These are phyloP conservation scores for Ophiosphaerella narmari DNA, from an alignment of 2,329 filamentous ascomycete genomes.

Conservation along the genomic window DNA sequence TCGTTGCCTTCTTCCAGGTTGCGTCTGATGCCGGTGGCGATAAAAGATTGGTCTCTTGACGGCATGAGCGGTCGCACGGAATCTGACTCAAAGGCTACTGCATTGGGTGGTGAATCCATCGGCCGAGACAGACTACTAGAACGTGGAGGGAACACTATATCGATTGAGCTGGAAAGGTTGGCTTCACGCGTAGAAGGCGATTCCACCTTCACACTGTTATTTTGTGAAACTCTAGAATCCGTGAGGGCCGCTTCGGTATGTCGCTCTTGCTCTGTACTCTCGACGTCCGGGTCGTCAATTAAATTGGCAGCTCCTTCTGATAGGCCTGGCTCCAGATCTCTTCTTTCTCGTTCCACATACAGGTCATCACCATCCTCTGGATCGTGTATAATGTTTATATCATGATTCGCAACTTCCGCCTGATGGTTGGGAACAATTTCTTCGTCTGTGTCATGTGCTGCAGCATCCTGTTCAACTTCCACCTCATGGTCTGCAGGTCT, in stretches of 20 bases:
- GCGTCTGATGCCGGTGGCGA: slow-evolving; percentile 55
- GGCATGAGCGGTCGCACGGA: slow-evolving; percentile 53
- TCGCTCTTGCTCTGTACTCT: not conserved
- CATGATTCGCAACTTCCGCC: slow-evolving; percentile 7
- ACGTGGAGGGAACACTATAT: slow-evolving; percentile 7
- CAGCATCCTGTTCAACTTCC: slow-evolving; percentile 19
- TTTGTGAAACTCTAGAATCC: not conserved
- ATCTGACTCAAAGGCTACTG: slow-evolving; percentile 9
- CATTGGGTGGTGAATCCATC: slow-evolving; percentile 2
- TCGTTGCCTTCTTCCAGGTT: slow-evolving; percentile 50
- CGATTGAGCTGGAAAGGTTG: not conserved
- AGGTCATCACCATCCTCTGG: not conserved
- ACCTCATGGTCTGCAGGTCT: slow-evolving; percentile 33
- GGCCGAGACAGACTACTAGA: slow-evolving; percentile 19
- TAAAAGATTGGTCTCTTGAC: slow-evolving; percentile 49
- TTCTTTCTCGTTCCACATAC: not conserved
- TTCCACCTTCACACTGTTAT: not conserved
- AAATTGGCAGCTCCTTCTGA: no score
- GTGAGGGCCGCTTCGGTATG: not conserved
- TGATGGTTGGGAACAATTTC: slow-evolving; percentile 7
- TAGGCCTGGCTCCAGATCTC: no score
- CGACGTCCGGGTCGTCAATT: not conserved
- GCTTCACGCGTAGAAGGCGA: not conserved
- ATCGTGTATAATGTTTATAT: not conserved
- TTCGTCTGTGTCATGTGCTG: slow-evolving; percentile 9